Conservation (phyloP, 2,329 filamentous ascomycete genomes). For the Sporothrix phasma region DNA sequence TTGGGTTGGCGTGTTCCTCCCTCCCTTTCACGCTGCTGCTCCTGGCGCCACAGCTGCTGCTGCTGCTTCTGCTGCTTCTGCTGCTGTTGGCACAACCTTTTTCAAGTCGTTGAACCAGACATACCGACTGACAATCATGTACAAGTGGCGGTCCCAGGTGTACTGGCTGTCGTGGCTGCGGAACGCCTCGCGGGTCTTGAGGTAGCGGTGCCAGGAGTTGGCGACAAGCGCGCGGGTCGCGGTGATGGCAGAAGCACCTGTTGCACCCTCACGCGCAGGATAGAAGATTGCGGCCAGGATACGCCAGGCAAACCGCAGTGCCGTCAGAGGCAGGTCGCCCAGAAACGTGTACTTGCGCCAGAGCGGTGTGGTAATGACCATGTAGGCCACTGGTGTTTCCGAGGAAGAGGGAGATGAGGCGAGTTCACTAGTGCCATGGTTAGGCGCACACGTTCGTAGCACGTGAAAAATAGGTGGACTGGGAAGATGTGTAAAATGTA, state of each 20-base stretch:
- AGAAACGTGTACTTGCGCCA: slow-evolving; percentile 12
- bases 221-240: slow-evolving; percentile 4
- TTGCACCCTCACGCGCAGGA: neutral
- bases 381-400: slow-evolving; percentile 7
- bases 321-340: slow-evolving; percentile 9
- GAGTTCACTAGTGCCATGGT: neutral
- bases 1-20: neutral
- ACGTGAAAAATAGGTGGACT: too few species aligned
- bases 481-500: too few species aligned
- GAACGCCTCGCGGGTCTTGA: slow-evolving; percentile 5
- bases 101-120: slow-evolving; percentile 12
- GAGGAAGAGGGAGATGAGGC: neutral
- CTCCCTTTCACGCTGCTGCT: neutral
- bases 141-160: slow-evolving; percentile 10
- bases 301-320: slow-evolving; percentile 6
- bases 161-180: slow-evolving; percentile 7
- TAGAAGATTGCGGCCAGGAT: slow-evolving; percentile 4
- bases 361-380: slow-evolving; percentile 4
- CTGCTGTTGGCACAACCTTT: neutral
- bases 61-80: neutral
- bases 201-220: slow-evolving; percentile 10
- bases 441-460: neutral
- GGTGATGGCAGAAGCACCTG: neutral
- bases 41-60: neutral
- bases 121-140: slow-evolving; percentile 8